A percentile compares a stretch with the other conserved stretches of the same genome.
Evolutionary conservation across 768 basidiomycete species (phyloP).

Genomic region (Suillus occidentalis): DNA sequence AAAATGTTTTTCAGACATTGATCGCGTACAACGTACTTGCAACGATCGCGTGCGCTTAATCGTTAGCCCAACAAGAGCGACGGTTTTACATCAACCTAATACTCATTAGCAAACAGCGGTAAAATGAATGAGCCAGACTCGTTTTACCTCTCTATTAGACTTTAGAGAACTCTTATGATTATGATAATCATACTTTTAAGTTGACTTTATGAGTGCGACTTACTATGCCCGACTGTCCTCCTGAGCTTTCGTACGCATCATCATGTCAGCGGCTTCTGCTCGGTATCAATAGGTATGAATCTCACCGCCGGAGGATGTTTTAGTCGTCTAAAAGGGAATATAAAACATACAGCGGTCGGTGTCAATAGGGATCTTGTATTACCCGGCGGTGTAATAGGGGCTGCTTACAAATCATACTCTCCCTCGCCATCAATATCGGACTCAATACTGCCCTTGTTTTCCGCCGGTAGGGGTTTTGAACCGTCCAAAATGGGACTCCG

Average conservation of each 20-base stretch:
- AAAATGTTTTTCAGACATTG: background rate
- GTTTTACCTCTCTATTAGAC: background rate
- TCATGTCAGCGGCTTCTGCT: background rate
- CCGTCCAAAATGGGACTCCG: background rate
- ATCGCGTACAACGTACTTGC: too few species aligned
- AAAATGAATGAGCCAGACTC: too few species aligned
- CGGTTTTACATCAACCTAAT: background rate
- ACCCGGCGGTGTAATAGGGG: background rate
- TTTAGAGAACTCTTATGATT: background rate
- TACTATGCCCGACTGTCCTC: background rate
- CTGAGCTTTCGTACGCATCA: background rate
- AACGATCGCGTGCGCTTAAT: background rate
- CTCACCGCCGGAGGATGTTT: background rate
- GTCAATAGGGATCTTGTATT: background rate
- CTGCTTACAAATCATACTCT: too few species aligned
- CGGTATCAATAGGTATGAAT: background rate
- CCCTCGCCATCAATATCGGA: conserved; percentile 1
- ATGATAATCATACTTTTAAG: background rate
- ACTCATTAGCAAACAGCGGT: background rate
- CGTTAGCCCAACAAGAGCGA: background rate
- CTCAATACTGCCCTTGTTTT: background rate
- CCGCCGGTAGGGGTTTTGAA: background rate
- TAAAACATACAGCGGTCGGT: background rate
- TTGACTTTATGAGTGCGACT: background rate
- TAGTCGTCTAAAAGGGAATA: background rate